Conservation (phyloP, 1,139 yeast genomes). For the Debaryomyces coudertii region DNA sequence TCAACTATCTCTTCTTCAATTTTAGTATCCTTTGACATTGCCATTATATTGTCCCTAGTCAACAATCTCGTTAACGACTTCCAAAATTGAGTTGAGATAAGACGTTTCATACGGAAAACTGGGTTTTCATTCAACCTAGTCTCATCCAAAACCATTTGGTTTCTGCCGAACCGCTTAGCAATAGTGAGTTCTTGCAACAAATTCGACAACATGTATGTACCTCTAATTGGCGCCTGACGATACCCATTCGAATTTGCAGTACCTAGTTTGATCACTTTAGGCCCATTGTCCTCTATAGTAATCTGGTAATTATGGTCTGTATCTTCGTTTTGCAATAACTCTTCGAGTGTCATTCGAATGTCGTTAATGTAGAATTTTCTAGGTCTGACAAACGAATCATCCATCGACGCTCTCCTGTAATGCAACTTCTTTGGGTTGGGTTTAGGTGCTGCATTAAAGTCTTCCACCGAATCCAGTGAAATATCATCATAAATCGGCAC, state of each 20-base stretch:
- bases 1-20: slow-evolving; percentile 58
- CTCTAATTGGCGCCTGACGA: slow-evolving; percentile 73
- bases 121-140: slow-evolving; percentile 87
- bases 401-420: slow-evolving; percentile 66
- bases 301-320: slow-evolving; percentile 87
- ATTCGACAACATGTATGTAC: slow-evolving; percentile 90
- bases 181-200: slow-evolving; percentile 86
- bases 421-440: slow-evolving; percentile 17
- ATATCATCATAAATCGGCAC: slow-evolving; percentile 34
- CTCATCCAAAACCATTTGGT: slow-evolving; percentile 78
- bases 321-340: slow-evolving; percentile 76
- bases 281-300: slow-evolving; percentile 90
- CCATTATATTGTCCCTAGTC: slow-evolving; percentile 61
- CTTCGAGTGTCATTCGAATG: slow-evolving; percentile 71
- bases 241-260: slow-evolving; percentile 85
- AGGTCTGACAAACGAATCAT: slow-evolving; percentile 49
- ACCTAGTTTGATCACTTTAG: slow-evolving; percentile 83
- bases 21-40: slow-evolving; percentile 82
- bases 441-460: slow-evolving; percentile 4
- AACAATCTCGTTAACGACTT: slow-evolving; percentile 72
- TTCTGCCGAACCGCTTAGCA: slow-evolving; percentile 80
- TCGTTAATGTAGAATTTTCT: slow-evolving; percentile 73
- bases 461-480: slow-evolving; percentile 19
- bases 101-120: slow-evolving; percentile 71
- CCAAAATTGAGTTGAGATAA: slow-evolving; percentile 84